Conservation (phyloP, 441 rosid species). For the Eutrema salsugineum region DNA sequence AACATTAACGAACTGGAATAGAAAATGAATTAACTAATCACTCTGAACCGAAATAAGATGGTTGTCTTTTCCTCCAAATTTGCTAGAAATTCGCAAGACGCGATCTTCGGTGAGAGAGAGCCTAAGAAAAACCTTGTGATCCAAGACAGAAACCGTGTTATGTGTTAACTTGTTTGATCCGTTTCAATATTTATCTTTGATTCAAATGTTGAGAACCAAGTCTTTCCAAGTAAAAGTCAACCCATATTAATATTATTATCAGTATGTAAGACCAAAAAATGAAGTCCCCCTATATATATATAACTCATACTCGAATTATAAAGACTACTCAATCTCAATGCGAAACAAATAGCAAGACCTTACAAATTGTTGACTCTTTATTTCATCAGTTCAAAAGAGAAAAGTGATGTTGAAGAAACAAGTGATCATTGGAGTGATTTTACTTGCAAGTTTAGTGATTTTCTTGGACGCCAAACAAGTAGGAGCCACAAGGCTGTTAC, state of each 20-base stretch:
- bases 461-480: constrained; percentile 8
- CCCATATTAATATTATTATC: background rate
- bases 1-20: too few relatives aligned
- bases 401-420: constrained; percentile 17
- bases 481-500: constrained; percentile 22
- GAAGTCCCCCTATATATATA: background rate
- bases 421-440: constrained; percentile 7
- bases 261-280: background rate
- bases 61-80: background rate
- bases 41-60: background rate
- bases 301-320: background rate
- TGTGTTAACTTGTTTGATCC: constrained; percentile 7
- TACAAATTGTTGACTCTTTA: background rate
- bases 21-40: background rate
- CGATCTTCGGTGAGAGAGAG: background rate
- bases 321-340: background rate
- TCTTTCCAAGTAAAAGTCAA: background rate
- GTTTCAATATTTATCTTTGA: background rate
- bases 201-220: constrained; percentile 10
- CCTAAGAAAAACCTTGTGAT: background rate
- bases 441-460: background rate
- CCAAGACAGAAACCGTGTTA: constrained; percentile 20
- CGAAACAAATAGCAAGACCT: background rate
- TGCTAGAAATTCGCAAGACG: background rate
- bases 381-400: background rate